Evolutionary conservation across 2,329 filamentous ascomycete genomes (phyloP).

Genomic region (Alternaria consortialis): DNA sequence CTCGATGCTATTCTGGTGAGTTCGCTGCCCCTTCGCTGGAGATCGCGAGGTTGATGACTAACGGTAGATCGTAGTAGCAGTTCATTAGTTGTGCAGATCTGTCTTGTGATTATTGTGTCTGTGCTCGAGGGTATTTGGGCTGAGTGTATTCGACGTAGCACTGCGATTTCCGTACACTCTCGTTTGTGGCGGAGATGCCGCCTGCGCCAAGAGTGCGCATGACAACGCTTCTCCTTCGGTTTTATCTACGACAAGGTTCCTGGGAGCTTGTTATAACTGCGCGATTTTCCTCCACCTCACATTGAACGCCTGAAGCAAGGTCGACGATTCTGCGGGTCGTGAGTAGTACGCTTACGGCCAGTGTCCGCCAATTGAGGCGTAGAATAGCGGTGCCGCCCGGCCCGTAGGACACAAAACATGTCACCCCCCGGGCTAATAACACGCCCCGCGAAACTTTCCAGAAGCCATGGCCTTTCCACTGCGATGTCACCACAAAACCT

Average conservation of each 20-base stretch:
- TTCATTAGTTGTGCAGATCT: neutral
- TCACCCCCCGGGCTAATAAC: neutral
- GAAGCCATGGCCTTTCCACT: neutral
- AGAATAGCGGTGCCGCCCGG: constrained; percentile 5
- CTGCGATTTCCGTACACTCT: neutral
- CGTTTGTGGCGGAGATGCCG: neutral
- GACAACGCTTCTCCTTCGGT: neutral
- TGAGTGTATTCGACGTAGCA: neutral
- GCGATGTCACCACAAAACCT: neutral
- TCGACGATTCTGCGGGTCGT: neutral
- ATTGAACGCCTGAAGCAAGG: constrained; percentile 3
- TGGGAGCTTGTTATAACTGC: neutral
- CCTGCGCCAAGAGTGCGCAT: neutral
- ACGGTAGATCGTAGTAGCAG: neutral
- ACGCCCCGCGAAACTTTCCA: constrained; percentile 6
- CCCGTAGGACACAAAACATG: constrained; percentile 2
- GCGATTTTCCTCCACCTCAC: neutral
- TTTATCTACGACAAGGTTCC: neutral
- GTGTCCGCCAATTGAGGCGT: constrained; percentile 4
- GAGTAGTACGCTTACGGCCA: constrained; percentile 4
- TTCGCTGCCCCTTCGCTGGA: neutral
- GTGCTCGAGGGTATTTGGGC: neutral
- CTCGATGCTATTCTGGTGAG: neutral
- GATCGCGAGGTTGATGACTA: neutral
- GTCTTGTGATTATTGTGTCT: neutral